A percentile compares a stretch with the other conserved stretches of the same genome.
Evolutionary conservation across 2,329 filamentous ascomycete genomes (phyloP).

Genomic region (Xylariaceae sp.): DNA sequence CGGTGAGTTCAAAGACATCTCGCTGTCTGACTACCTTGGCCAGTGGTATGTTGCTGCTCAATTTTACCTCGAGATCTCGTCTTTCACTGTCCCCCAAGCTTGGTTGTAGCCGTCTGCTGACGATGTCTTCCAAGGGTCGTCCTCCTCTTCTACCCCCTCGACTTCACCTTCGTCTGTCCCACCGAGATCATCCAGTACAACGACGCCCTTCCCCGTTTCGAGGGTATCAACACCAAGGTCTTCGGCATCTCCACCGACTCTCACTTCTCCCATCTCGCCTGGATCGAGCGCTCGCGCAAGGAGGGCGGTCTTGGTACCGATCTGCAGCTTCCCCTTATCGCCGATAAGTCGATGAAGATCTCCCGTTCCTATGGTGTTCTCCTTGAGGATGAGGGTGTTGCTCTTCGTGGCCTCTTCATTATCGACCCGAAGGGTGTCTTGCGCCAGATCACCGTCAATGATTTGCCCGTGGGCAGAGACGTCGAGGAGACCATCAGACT

Average conservation of each 20-base stretch:
- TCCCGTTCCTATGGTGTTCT: slow-evolving; percentile 60
- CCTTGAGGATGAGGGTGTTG: slow-evolving; percentile 60
- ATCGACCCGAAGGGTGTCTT: slow-evolving; percentile 61
- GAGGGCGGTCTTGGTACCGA: slow-evolving; percentile 58
- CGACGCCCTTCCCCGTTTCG: slow-evolving; percentile 57
- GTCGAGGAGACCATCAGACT: slow-evolving; percentile 64
- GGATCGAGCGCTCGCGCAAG: slow-evolving; percentile 54
- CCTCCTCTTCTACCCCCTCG: slow-evolving; percentile 64
- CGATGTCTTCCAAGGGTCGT: slow-evolving; percentile 46
- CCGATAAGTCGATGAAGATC: slow-evolving; percentile 59
- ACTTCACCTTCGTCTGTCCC: slow-evolving; percentile 65
- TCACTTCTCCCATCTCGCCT: slow-evolving; percentile 54
- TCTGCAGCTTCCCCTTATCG: slow-evolving; percentile 58
- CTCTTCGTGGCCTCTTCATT: slow-evolving; percentile 61
- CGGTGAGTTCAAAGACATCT: slow-evolving; percentile 45
- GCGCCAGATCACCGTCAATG: slow-evolving; percentile 62
- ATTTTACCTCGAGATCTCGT: slow-evolving; percentile 4
- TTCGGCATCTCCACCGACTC: slow-evolving; percentile 60
- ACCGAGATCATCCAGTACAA: slow-evolving; percentile 64
- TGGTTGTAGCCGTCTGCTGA: neutral
- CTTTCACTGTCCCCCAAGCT: neutral
- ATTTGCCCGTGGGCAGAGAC: slow-evolving; percentile 60
- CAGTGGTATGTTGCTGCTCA: slow-evolving; percentile 39
- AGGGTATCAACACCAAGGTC: slow-evolving; percentile 54
- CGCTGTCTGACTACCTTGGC: slow-evolving; percentile 41